phyloP scores from a whole-genome alignment of 2,329 filamentous ascomycete species.

The Didymosphaeria variabile region DNA sequence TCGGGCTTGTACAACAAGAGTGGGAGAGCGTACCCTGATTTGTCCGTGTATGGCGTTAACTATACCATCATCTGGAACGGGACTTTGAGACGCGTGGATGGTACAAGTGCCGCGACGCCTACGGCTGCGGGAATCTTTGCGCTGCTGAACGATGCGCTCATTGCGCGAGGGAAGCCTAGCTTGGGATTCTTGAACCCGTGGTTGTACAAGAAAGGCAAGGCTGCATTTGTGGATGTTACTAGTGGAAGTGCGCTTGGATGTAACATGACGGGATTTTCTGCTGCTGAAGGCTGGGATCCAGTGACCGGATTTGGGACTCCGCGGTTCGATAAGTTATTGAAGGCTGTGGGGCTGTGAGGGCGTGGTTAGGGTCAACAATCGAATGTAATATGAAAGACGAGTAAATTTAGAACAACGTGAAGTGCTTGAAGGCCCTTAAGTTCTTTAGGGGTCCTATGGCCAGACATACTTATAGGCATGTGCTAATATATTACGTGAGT shows the following conservation, averaged over 20 bases:
- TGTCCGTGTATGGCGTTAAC: conserved; percentile 55
- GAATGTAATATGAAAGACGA: background rate
- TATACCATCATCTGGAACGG: conserved; percentile 28
- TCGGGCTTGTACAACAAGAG: conserved; percentile 49
- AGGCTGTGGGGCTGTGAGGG: background rate
- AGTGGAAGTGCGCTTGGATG: conserved; percentile 36
- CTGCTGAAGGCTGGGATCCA: conserved; percentile 52
- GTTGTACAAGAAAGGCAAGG: conserved; percentile 38
- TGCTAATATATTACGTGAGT: background rate
- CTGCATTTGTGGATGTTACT: conserved; percentile 49
- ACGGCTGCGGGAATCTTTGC: conserved; percentile 23
- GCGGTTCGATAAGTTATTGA: background rate
- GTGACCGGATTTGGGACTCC: conserved; percentile 56
- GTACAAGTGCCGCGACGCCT: conserved; percentile 26
- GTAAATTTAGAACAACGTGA: background rate
- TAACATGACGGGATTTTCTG: conserved; percentile 28
- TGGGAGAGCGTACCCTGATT: conserved; percentile 60
- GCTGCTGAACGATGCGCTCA: conserved; percentile 59
- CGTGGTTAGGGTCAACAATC: background rate
- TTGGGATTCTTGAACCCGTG: conserved; percentile 63
- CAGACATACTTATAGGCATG: no score
- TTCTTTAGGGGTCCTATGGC: no score
- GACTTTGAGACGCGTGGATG: conserved; percentile 13
- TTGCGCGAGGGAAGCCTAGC: conserved; percentile 54
- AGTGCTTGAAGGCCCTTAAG: background rate